These are phyloP conservation scores for Pythium rishiriense DNA, from an alignment of 352 stramenopile genomes.

Conservation along the genomic window DNA sequence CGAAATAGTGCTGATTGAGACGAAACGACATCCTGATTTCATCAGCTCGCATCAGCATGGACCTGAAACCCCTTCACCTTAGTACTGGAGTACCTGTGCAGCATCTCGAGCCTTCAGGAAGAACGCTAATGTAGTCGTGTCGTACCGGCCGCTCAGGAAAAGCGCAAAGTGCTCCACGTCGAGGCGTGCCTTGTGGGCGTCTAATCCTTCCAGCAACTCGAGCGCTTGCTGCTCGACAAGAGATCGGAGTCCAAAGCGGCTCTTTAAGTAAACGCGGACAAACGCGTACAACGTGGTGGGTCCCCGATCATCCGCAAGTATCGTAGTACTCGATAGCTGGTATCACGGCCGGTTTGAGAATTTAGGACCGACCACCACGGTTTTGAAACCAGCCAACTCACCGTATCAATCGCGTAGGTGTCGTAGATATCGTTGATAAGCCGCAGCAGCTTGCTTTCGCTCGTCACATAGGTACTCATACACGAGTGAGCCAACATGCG, in stretches of 20 bases:
- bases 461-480: conserved; percentile 18
- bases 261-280: conserved; percentile 62
- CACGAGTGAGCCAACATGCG: background rate
- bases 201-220: conserved; percentile 55
- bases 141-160: conserved; percentile 58
- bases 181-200: conserved; percentile 30
- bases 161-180: conserved; percentile 63
- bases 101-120: conserved; percentile 51
- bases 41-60: conserved; percentile 1
- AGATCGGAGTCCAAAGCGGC: conserved; percentile 57
- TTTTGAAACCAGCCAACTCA: background rate
- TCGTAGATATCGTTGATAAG: conserved; percentile 80
- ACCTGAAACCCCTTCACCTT: too few relatives aligned
- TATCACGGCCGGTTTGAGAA: background rate
- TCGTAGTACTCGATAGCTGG: background rate
- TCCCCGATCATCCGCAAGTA: background rate
- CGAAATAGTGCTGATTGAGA: conserved; percentile 7
- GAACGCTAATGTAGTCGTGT: conserved; percentile 47
- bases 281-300: conserved; percentile 22
- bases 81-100: conserved; percentile 33
- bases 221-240: conserved; percentile 64
- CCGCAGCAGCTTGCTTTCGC: conserved; percentile 41
- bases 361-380: too few relatives aligned
- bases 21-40: conserved; percentile 5
- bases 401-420: conserved; percentile 35